Evolutionary conservation across 1,139 yeast species (phyloP), one percentile per base, ranked within the genome.

Genomic region (Ogataea hybrid): DNA sequence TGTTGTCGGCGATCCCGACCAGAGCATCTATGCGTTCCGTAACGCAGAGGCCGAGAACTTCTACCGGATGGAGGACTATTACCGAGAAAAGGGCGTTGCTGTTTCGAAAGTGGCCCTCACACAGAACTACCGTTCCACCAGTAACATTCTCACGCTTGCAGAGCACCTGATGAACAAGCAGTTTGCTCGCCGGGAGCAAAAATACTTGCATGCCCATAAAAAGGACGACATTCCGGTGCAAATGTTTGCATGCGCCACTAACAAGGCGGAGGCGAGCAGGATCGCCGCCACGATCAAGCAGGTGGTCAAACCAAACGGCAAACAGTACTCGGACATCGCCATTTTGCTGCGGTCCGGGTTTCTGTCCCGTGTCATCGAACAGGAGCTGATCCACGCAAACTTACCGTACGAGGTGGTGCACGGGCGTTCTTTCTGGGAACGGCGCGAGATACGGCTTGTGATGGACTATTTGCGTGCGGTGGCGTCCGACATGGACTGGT

Each of bases 1-100:
- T 0, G 79, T 89, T 2, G 97, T 92, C 1, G 98, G 98, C 1
- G 98, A 92, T 56, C 96, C 97, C 0, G 97, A 92, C 62, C 97
- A 92, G 62, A 83, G 96, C 57, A 92, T 92, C 22, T 92, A 92
- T 59, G 88, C 83, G 1, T 90, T 90, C 52, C 70, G 98, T 48
- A 81, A 85, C 53, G 97, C 97, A 0, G 79, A 80, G 32, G 71
- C 83, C 0, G 67, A 69, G 12, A 89, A 87, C 55, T 87, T 92
- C 54, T 64, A 64, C 28, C 68, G 69, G 10, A 81, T 92, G 89
- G 61, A 62, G 28, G 56, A 62, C 0, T 63, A 69, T 43, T 84
- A 77, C 50, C 65, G 67, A 0, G 50, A 62, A 6, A 61, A 63
- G 9, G 48, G 47, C 28, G 25, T 35, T 35, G 22, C 11, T 0